Evolutionary conservation across 2,329 filamentous ascomycete genomes (phyloP).

Genomic region (Chaetomiaceae sp.): DNA sequence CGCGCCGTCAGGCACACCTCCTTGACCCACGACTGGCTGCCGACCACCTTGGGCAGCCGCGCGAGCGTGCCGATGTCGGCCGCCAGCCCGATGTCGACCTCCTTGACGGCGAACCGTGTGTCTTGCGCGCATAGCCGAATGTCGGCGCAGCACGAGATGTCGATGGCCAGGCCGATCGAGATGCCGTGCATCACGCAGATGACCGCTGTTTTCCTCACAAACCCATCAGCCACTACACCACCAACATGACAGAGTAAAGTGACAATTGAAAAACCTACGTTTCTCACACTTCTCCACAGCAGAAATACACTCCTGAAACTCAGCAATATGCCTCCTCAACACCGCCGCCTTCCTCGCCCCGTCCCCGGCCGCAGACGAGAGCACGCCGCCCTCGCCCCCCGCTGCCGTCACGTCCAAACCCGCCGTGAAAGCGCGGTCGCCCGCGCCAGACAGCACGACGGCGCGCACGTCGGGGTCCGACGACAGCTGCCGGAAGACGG

Average conservation of each 20-base stretch:
- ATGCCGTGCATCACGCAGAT: constrained; percentile 78
- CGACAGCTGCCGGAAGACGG: constrained; percentile 69
- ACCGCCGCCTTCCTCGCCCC: constrained; percentile 58
- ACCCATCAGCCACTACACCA: too few species aligned
- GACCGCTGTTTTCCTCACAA: constrained; percentile 51
- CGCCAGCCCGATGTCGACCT: constrained; percentile 77
- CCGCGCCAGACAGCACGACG: constrained; percentile 75
- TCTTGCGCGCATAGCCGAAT: constrained; percentile 61
- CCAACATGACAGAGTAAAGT: neutral
- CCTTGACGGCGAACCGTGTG: constrained; percentile 66
- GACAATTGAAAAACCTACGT: constrained; percentile 46
- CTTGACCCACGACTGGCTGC: constrained; percentile 70
- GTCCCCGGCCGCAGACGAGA: constrained; percentile 44
- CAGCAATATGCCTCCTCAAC: constrained; percentile 64
- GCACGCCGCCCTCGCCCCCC: constrained; percentile 50
- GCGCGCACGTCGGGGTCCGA: constrained; percentile 67
- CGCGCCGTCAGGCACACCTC: constrained; percentile 70
- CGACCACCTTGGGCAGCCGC: constrained; percentile 68
- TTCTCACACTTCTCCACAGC: constrained; percentile 85
- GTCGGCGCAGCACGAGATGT: constrained; percentile 66
- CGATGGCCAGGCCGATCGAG: constrained; percentile 72
- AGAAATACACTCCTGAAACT: constrained; percentile 76
- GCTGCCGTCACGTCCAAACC: constrained; percentile 74
- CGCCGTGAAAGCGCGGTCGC: constrained; percentile 77
- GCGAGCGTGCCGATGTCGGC: constrained; percentile 74